phyloP scores from a whole-genome alignment of 2,329 filamentous ascomycete genomes.

The Lecanosticta acicola region DNA sequence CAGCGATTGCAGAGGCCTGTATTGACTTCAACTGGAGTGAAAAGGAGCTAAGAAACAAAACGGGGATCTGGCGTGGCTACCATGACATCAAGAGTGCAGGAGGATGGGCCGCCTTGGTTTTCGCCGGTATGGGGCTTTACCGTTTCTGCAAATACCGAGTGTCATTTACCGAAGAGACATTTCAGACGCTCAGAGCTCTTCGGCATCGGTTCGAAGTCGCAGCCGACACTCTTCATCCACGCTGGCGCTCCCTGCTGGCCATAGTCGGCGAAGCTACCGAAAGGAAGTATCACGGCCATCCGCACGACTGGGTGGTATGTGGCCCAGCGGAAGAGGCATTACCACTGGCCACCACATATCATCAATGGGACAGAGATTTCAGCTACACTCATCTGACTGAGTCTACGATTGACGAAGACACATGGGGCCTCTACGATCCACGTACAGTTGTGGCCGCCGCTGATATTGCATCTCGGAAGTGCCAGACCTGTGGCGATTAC shows the following conservation, averaged over 20 bases:
- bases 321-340: constrained; percentile 38
- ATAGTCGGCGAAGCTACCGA: constrained; percentile 42
- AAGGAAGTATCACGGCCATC: constrained; percentile 43
- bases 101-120: constrained; percentile 52
- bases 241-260: constrained; percentile 47
- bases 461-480: constrained; percentile 30
- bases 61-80: constrained; percentile 53
- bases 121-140: constrained; percentile 55
- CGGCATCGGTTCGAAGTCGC: constrained; percentile 40
- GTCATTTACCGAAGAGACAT: constrained; percentile 48
- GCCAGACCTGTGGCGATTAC: constrained; percentile 42
- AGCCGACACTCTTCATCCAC: constrained; percentile 29
- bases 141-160: constrained; percentile 57
- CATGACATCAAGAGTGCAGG: constrained; percentile 54
- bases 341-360: constrained; percentile 44
- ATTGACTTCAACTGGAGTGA: constrained; percentile 52
- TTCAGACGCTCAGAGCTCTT: constrained; percentile 43
- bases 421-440: constrained; percentile 48
- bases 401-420: constrained; percentile 44
- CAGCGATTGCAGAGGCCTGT: constrained; percentile 50
- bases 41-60: constrained; percentile 52
- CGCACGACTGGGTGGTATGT: constrained; percentile 49
- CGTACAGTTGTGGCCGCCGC: constrained; percentile 38
- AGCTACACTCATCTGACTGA: constrained; percentile 47
- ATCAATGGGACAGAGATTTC: constrained; percentile 44